Evolutionary conservation across 2,329 filamentous ascomycete species (phyloP), one percentile per base, ranked within the genome.

Genomic region (Coniochaeta sp.): DNA sequence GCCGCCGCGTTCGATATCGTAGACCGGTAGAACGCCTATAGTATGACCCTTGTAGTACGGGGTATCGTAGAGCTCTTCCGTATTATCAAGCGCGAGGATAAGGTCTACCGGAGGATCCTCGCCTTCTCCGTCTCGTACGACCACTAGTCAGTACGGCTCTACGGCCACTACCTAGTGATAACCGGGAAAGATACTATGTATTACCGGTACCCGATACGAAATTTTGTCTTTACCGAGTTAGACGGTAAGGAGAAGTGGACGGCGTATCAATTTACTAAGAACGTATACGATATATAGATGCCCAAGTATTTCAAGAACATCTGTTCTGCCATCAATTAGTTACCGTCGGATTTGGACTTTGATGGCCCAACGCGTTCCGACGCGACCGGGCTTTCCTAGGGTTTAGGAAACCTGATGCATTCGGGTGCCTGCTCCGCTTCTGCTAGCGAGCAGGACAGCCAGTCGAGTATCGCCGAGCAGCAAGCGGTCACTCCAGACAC

Each of bases 111-210:
- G 12, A 66, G 78, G 61, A 74, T 79, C 30, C 68, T 79, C 9
- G 70, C 68, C 17, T 80, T 78, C 60, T 79, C 75, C 5, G 64
- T 78, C 61, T 77, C 73, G 5, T 66, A 74, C 52, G 69, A 74
- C 61, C 57, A 72, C 42, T 8, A 38, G 1, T 61, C 59, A 0
- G 73, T 75, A 3, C 61, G 70, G 10, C 76, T 79, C 38, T 76
- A 75, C 59, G 72, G 73, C 28, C 67, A 77, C 58, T 78, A 78
- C 57, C 65, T 74, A 2, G 68, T 74, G 2, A 71, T 77, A 7
- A 58, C 69, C 24, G 65, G 42, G 24, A 58, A 58, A 26, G 59
- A 71, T 6, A 70, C 62, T 6, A 69, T 67, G 17, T 77, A 73
- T 61, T 74, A 76, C 67, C 72, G 72, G 28, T 68, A 78, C 62